These are phyloP conservation scores for Amanita fuliginea DNA, from an alignment of 768 basidiomycete species.

Conservation along the genomic window DNA sequence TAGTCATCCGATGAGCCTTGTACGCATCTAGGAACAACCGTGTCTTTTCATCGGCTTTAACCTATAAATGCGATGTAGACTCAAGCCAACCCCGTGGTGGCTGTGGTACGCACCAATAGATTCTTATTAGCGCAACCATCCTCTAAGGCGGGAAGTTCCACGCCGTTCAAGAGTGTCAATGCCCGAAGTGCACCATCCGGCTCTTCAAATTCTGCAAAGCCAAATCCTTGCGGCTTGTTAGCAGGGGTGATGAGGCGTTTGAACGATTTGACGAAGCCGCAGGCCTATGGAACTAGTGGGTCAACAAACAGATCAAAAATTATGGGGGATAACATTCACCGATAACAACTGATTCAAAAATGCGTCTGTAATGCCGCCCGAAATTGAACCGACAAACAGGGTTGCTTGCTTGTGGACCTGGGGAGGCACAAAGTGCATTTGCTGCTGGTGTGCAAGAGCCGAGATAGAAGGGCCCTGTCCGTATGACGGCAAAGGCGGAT, in stretches of 20 bases:
- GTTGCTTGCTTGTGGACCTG: slow-evolving; percentile 59
- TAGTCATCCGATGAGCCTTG: slow-evolving; percentile 64
- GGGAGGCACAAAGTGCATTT: slow-evolving; percentile 58
- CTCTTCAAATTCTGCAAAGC: slow-evolving; percentile 93
- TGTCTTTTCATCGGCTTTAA: slow-evolving; percentile 97
- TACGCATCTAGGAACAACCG: slow-evolving; percentile 81
- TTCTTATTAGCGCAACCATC: slow-evolving; percentile 43
- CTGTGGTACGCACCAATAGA: slow-evolving; percentile 46
- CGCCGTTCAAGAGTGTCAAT: slow-evolving; percentile 33
- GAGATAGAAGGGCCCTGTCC: slow-evolving; percentile 90
- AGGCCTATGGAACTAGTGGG: slow-evolving; percentile 44
- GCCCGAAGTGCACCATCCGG: slow-evolving; percentile 83
- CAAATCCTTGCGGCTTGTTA: slow-evolving; percentile 93
- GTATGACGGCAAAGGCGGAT: slow-evolving; percentile 77
- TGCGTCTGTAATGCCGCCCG: slow-evolving; percentile 78
- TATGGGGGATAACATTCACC: slow-evolving; percentile 32
- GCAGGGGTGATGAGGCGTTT: slow-evolving; percentile 88
- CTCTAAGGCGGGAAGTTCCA: slow-evolving; percentile 42
- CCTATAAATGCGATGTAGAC: slow-evolving; percentile 39
- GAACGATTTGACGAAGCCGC: slow-evolving; percentile 82
- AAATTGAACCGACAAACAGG: slow-evolving; percentile 91
- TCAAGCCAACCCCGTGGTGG: slow-evolving; percentile 27
- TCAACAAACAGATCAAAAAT: background rate
- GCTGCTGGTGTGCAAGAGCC: slow-evolving; percentile 83
- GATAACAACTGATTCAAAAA: slow-evolving; percentile 71